Conservation (phyloP, 306 rosid species). For the Astragalus glycyphyllos region DNA sequence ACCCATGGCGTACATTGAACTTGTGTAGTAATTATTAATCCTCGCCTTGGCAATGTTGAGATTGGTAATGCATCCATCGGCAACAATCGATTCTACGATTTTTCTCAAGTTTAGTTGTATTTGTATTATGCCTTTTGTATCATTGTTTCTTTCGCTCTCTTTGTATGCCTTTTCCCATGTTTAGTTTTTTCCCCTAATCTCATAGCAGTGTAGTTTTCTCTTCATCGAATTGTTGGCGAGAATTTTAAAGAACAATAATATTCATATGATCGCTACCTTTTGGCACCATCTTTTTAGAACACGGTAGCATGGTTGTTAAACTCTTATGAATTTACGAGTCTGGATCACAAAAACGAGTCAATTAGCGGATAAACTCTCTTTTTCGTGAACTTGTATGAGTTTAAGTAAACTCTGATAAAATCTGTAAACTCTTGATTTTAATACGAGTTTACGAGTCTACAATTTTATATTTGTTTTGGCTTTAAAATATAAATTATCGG, state of each 20-base stretch:
- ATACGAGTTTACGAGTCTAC: no score
- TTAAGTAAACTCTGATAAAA: no score
- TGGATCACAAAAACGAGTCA: no score
- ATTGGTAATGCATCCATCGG: conserved; percentile 21
- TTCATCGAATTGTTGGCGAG: conserved; percentile 66
- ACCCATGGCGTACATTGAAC: conserved; percentile 96
- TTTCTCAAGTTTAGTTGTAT: conserved; percentile 37
- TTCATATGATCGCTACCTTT: conserved; percentile 61
- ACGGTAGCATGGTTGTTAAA: conserved; percentile 43
- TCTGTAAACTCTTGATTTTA: no score
- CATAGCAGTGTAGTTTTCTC: conserved; percentile 84
- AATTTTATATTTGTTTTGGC: no score
- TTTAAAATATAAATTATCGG: no score
- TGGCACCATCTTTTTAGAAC: conserved; percentile 70
- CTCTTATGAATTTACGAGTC: no score
- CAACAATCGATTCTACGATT: conserved; percentile 31
- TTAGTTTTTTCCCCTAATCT: conserved; percentile 38
- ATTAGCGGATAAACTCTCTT: no score
- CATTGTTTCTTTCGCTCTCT: conserved; percentile 16
- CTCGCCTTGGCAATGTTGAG: conserved; percentile 19
- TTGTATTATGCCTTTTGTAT: conserved; percentile 28
- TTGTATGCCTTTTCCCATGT: not conserved
- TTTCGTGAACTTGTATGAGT: no score
- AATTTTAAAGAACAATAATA: conserved; percentile 82
- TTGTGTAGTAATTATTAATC: conserved; percentile 61